These are phyloP conservation scores for Macrophomina phaseolina DNA, from an alignment of 2,329 filamentous ascomycete genomes.

Conservation along the genomic window DNA sequence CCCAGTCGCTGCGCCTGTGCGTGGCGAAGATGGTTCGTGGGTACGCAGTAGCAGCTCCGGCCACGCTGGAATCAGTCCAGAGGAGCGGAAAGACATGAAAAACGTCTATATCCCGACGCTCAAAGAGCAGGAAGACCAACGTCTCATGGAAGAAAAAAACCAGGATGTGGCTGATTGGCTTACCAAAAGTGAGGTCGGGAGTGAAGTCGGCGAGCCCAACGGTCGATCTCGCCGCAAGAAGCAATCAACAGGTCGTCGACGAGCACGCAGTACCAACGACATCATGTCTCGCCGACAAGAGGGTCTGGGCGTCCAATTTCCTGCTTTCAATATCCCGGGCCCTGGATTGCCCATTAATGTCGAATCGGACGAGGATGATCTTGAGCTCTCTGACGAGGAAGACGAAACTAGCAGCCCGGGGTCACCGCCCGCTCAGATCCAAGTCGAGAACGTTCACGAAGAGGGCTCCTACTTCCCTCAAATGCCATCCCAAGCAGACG, in stretches of 20 bases:
- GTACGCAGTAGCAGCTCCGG: conserved; percentile 44
- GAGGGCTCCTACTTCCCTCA: conserved; percentile 40
- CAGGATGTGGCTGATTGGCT: conserved; percentile 61
- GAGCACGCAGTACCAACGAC: conserved; percentile 56
- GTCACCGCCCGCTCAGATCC: conserved; percentile 40
- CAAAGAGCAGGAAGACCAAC: conserved; percentile 56
- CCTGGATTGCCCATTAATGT: conserved; percentile 54
- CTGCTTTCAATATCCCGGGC: conserved; percentile 52
- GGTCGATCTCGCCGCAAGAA: conserved; percentile 12
- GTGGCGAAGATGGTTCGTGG: conserved; percentile 56
- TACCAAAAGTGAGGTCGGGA: conserved; percentile 41
- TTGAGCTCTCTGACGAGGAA: conserved; percentile 40
- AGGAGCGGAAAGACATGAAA: conserved; percentile 48
- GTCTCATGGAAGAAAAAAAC: conserved; percentile 57
- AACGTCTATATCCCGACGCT: conserved; percentile 54
- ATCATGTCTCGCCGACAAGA: conserved; percentile 29
- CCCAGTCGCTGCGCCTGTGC: conserved; percentile 32
- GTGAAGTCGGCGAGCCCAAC: conserved; percentile 8
- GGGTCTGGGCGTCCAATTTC: conserved; percentile 42
- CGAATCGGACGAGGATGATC: conserved; percentile 41
- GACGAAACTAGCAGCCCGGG: conserved; percentile 34
- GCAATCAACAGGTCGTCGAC: conserved; percentile 40
- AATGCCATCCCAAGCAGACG: background rate
- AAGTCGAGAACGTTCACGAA: conserved; percentile 6
- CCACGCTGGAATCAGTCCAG: conserved; percentile 55